phyloP scores from a whole-genome alignment of 2,329 filamentous ascomycete species.

The Cercospora citrullina region DNA sequence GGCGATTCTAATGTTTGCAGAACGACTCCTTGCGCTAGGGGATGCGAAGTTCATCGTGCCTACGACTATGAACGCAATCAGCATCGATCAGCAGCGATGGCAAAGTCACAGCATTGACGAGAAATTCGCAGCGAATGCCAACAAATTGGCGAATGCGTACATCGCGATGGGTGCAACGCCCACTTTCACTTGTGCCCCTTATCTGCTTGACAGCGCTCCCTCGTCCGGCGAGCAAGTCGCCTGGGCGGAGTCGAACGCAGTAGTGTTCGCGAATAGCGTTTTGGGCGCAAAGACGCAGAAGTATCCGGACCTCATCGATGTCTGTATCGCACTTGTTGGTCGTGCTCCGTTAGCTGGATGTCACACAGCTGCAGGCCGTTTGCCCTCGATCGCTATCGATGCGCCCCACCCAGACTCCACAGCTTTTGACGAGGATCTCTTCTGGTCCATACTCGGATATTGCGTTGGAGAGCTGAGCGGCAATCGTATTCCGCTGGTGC shows the following conservation, averaged over 20 bases:
- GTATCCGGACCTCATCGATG: constrained; percentile 50
- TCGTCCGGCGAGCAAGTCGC: constrained; percentile 44
- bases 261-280: constrained; percentile 51
- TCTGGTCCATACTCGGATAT: constrained; percentile 47
- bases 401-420: constrained; percentile 26
- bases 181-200: constrained; percentile 51
- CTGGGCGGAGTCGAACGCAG: constrained; percentile 51
- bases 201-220: constrained; percentile 42
- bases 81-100: constrained; percentile 47
- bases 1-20: constrained; percentile 42
- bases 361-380: constrained; percentile 33
- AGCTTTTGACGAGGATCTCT: constrained; percentile 31
- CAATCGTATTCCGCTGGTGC: constrained; percentile 41
- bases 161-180: constrained; percentile 44
- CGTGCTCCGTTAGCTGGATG: constrained; percentile 37
- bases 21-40: constrained; percentile 39
- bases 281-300: constrained; percentile 49
- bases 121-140: constrained; percentile 36
- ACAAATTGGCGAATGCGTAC: constrained; percentile 43
- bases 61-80: constrained; percentile 49
- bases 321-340: constrained; percentile 48
- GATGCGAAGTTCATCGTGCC: constrained; percentile 42
- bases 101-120: constrained; percentile 40
- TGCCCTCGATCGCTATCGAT: constrained; percentile 18
- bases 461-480: constrained; percentile 37